Conservation (phyloP, 2,329 filamentous ascomycete genomes). For the Sclerotinia spermophila region DNA sequence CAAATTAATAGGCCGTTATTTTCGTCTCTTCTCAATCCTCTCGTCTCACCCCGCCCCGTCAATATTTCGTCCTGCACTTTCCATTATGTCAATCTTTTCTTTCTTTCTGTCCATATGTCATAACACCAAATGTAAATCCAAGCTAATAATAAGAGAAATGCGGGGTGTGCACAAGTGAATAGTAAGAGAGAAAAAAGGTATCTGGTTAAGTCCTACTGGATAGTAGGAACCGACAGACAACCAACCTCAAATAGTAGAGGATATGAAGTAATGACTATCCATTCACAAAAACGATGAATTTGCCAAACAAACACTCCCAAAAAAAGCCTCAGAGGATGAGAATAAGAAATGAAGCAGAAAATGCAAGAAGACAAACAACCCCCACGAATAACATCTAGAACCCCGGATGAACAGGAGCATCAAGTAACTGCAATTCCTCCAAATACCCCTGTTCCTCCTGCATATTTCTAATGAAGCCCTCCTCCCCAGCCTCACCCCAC, state of each 20-base stretch:
- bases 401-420: not conserved
- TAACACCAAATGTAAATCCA: not conserved
- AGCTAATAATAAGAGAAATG: not conserved
- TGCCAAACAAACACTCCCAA: not conserved
- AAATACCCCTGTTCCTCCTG: slow-evolving; percentile 35
- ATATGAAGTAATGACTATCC: not conserved
- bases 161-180: not conserved
- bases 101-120: not conserved
- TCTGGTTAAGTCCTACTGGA: not conserved
- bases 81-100: not conserved
- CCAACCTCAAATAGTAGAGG: not conserved
- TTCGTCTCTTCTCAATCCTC: not conserved
- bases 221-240: not conserved
- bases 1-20: not conserved
- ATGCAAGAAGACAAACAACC: not conserved
- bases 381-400: not conserved
- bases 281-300: not conserved
- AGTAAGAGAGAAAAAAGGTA: not conserved
- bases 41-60: not conserved
- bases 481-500: slow-evolving; percentile 33
- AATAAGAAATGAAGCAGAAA: not conserved
- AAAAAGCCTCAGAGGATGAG: not conserved
- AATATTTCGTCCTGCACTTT: not conserved
- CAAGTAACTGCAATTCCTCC: slow-evolving; percentile 34
- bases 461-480: slow-evolving; percentile 35